phyloP scores from a whole-genome alignment of 768 basidiomycete species.

The Brasilioporus rufonigricans region DNA sequence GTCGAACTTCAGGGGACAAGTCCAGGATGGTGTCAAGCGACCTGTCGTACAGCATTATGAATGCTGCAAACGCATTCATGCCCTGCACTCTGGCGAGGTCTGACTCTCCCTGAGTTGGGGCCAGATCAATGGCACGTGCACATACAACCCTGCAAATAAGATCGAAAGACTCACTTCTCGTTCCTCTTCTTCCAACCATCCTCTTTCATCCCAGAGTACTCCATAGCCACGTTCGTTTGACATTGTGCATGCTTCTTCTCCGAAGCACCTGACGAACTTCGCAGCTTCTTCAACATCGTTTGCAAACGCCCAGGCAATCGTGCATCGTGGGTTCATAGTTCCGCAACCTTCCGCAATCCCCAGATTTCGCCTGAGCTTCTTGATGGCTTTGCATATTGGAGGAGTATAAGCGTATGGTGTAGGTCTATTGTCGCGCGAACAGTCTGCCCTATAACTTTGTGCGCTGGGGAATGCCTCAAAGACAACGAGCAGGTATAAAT shows the following conservation, averaged over 20 bases:
- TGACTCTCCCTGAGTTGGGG: conserved; percentile 52
- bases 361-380: conserved; percentile 62
- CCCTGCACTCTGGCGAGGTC: conserved; percentile 54
- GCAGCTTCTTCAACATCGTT: conserved; percentile 58
- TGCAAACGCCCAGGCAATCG: conserved; percentile 61
- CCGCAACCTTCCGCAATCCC: conserved; percentile 60
- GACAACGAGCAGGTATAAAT: conserved; percentile 50
- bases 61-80: conserved; percentile 70
- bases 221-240: conserved; percentile 39
- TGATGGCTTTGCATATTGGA: conserved; percentile 66
- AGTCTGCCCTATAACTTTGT: conserved; percentile 30
- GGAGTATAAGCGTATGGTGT: conserved; percentile 53
- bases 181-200: conserved; percentile 59
- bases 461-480: conserved; percentile 66
- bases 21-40: conserved; percentile 56
- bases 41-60: conserved; percentile 56
- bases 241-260: conserved; percentile 50
- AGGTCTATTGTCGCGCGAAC: conserved; percentile 5
- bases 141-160: conserved; percentile 5
- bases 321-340: conserved; percentile 43
- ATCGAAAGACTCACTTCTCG: conserved; percentile 42
- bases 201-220: conserved; percentile 55
- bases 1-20: conserved; percentile 45
- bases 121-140: conserved; percentile 15
- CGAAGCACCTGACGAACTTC: conserved; percentile 50